Evolutionary conservation across 805 yeast species (phyloP).

Genomic region (Groenewaldozyma salmanticensis): DNA sequence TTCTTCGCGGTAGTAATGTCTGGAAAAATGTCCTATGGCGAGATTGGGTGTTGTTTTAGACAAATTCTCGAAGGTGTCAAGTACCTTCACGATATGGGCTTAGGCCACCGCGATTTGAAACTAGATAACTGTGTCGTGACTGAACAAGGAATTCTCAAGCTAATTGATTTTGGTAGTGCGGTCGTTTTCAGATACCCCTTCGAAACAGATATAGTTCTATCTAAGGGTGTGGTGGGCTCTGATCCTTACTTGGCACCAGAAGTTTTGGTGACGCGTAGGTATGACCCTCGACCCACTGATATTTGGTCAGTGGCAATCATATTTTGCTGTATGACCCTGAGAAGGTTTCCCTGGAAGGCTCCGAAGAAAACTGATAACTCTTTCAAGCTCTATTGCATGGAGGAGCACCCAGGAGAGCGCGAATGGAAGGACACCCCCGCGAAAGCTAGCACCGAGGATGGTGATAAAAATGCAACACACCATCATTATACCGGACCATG

Average conservation of each 20-base stretch:
- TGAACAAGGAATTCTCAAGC: slow-evolving; percentile 61
- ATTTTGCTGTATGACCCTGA: slow-evolving; percentile 79
- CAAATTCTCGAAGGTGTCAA: slow-evolving; percentile 70
- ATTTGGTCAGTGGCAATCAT: slow-evolving; percentile 92
- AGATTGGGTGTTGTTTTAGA: slow-evolving; percentile 70
- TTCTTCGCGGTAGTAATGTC: slow-evolving; percentile 90
- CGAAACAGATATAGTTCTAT: slow-evolving; percentile 46
- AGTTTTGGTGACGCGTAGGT: slow-evolving; percentile 46
- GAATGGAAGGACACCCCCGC: slow-evolving; percentile 2
- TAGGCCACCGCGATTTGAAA: slow-evolving; percentile 89
- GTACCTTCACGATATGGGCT: slow-evolving; percentile 70
- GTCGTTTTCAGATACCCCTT: slow-evolving; percentile 67
- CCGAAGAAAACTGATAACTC: slow-evolving; percentile 73
- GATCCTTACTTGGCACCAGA: slow-evolving; percentile 97
- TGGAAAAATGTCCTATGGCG: slow-evolving; percentile 61
- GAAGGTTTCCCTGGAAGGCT: slow-evolving; percentile 91
- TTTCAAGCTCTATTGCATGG: slow-evolving; percentile 47
- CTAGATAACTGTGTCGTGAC: slow-evolving; percentile 88
- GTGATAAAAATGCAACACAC: slow-evolving; percentile 3
- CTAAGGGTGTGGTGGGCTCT: slow-evolving; percentile 86
- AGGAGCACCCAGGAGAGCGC: slow-evolving; percentile 9
- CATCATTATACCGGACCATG: slow-evolving; percentile 51
- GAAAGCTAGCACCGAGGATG: slow-evolving; percentile 11
- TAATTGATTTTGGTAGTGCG: slow-evolving; percentile 92
- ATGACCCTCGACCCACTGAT: slow-evolving; percentile 84